Base-by-base conservation (phyloP, 257 asterid genomes). In the Henckelia pumila region DNA sequence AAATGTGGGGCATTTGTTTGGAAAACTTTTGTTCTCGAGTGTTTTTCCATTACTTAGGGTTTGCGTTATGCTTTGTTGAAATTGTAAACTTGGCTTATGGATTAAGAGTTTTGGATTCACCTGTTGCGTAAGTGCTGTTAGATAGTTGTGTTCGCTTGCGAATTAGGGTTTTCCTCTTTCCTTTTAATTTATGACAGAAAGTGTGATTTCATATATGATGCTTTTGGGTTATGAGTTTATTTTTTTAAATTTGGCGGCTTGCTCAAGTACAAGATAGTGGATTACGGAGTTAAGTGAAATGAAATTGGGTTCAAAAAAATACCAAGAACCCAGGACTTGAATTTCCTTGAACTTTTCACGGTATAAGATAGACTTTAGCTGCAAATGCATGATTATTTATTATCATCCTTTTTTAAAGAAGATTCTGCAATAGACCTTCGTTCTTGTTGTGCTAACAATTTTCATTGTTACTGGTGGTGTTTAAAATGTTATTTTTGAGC, bases 191-290 rank as follows among this genome's bases (percentile, higher is more conserved):
- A 29, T 67, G 55, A 49, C 71, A 40, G 69, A 20, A 49, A 44
- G 55, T 74, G 71, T 69, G 76, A 80, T 76, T 77, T 62, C 70
- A 21, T 26, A 61, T 4, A 9, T 49, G 32, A 61, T 61, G 58
- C 55, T 19, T 55, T 50, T 33, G 55, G 16, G 28, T 52, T 25
- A 28, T 35, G 61, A 20, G 40, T 13, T 65, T 21, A 29, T 7
- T 61, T 64, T 58, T 40, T 35, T n/a, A n/a, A n/a, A n/a, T 63
- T 24, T 50, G 37, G 67, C 67, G 20, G 52, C 52, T 11, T 28
- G 61, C 33, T 47, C 50, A 16, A 23, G 28, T 60, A 8, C 25
- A 59, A 32, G 53, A 19, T 30, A 19, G 30, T 61, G 33, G 26
- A 59, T 63, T 37, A 58, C 22, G 22, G 20, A 17, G 69, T 40